These are phyloP conservation scores for Yamadazyma membranifaciens DNA, from an alignment of 1,139 yeast genomes.

Conservation along the genomic window DNA sequence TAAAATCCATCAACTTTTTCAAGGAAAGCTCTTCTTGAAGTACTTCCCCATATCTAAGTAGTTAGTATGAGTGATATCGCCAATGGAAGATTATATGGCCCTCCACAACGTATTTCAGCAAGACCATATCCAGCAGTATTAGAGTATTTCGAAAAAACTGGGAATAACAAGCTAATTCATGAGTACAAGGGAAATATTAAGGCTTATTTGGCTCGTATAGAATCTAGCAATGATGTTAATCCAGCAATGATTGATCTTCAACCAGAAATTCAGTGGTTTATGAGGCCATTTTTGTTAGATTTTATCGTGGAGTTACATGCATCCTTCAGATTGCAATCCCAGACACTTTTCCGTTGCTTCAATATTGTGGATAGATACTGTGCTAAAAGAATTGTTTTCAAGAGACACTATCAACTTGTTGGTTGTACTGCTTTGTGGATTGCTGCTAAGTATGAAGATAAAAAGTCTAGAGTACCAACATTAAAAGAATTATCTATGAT, in stretches of 20 bases:
- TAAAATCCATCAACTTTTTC: too few species aligned
- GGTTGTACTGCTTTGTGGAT: conserved; percentile 95
- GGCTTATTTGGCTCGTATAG: conserved; percentile 30
- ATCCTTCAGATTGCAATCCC: conserved; percentile 70
- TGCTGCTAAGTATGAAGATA: conserved; percentile 91
- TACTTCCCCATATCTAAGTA: too few species aligned
- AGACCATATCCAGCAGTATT: conserved; percentile 41
- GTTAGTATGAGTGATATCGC: conserved; percentile 6
- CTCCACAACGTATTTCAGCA: conserved; percentile 39
- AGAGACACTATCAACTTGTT: conserved; percentile 87
- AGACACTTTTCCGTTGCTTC: conserved; percentile 77
- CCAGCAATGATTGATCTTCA: conserved; percentile 81
- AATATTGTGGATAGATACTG: conserved; percentile 88
- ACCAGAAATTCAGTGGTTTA: conserved; percentile 89
- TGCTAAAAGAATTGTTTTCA: conserved; percentile 86
- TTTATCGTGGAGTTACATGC: conserved; percentile 80
- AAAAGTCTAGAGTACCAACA: conserved; percentile 80
- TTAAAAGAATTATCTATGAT: conserved; percentile 70
- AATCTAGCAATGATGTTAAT: conserved; percentile 39
- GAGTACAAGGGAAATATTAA: conserved; percentile 24
- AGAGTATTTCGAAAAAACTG: conserved; percentile 39
- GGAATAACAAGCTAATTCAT: not conserved
- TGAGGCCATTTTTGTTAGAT: conserved; percentile 87
- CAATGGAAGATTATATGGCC: conserved; percentile 26
- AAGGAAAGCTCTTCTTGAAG: too few species aligned